Conservation (phyloP, 306 rosid genomes). For the Cucurbita moschata region DNA sequence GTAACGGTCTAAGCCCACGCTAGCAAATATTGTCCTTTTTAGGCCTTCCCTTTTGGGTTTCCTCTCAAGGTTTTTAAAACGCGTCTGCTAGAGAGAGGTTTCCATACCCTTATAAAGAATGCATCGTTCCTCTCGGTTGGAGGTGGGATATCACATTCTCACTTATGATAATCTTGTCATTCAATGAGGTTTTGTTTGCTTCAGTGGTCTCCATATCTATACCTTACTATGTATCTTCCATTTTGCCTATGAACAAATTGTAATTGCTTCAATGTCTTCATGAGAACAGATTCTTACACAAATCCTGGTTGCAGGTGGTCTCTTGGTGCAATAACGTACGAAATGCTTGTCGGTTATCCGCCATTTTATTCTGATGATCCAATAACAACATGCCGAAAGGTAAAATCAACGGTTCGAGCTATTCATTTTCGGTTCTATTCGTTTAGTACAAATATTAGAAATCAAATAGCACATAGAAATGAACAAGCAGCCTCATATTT, state of each 20-base stretch:
- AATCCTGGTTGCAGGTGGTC: constrained; percentile 73
- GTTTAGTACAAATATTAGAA: neutral
- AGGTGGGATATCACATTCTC: neutral
- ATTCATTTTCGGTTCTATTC: neutral
- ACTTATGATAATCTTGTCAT: neutral
- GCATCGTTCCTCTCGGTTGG: too few species aligned
- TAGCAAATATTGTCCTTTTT: too few species aligned
- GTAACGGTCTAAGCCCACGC: too few species aligned
- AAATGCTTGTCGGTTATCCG: constrained; percentile 94
- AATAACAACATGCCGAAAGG: constrained; percentile 92
- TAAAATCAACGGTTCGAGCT: neutral
- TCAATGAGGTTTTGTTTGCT: neutral
- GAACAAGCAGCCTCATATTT: neutral
- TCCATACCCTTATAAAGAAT: too few species aligned
- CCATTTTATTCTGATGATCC: constrained; percentile 94
- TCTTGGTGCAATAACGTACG: constrained; percentile 92
- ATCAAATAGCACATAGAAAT: neutral
- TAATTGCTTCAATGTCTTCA: neutral
- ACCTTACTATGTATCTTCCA: neutral
- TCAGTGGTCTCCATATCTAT: neutral
- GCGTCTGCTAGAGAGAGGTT: too few species aligned
- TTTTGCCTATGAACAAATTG: neutral
- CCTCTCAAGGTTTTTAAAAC: too few species aligned
- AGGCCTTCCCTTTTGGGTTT: too few species aligned
- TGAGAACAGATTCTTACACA: neutral